These are phyloP conservation scores for Bryoerythrophyllum caledonicum DNA, from an alignment of 225 moss, liverwort and hornwort species.

Conservation along the genomic window DNA sequence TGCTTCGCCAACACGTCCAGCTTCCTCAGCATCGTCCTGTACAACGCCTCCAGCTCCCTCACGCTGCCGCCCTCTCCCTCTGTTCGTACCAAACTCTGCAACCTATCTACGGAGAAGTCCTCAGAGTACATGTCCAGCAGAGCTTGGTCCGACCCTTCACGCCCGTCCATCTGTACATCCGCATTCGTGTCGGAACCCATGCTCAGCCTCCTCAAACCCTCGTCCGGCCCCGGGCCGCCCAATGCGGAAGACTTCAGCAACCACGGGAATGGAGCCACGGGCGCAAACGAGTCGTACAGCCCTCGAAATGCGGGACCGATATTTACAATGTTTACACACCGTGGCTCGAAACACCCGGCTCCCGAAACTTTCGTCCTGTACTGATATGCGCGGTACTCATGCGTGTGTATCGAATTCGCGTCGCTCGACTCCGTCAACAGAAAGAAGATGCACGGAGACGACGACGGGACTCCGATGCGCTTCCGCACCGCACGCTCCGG, in stretches of 20 bases:
- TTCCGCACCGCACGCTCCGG: conserved; percentile 16
- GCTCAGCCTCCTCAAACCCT: conserved; percentile 43
- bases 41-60: conserved; percentile 77
- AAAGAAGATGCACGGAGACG: conserved; percentile 75
- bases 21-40: conserved; percentile 80
- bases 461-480: conserved; percentile 40
- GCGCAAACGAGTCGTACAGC: conserved; percentile 88
- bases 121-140: conserved; percentile 64
- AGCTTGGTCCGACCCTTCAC: conserved; percentile 48
- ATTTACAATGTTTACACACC: conserved; percentile 83
- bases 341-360: conserved; percentile 64
- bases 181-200: conserved; percentile 14
- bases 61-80: conserved; percentile 69
- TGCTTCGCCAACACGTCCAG: conserved; percentile 76
- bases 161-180: conserved; percentile 37
- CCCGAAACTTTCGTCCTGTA: conserved; percentile 50
- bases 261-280: conserved; percentile 85
- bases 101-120: conserved; percentile 55
- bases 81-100: conserved; percentile 45
- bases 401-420: conserved; percentile 71
- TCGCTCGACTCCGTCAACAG: conserved; percentile 81
- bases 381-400: conserved; percentile 94
- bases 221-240: conserved; percentile 46
- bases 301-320: conserved; percentile 84
- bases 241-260: conserved; percentile 47